Evolutionary conservation across 2,329 filamentous ascomycete genomes (phyloP), one percentile per base, ranked within the genome.

Genomic region (Ilyonectria sp.): DNA sequence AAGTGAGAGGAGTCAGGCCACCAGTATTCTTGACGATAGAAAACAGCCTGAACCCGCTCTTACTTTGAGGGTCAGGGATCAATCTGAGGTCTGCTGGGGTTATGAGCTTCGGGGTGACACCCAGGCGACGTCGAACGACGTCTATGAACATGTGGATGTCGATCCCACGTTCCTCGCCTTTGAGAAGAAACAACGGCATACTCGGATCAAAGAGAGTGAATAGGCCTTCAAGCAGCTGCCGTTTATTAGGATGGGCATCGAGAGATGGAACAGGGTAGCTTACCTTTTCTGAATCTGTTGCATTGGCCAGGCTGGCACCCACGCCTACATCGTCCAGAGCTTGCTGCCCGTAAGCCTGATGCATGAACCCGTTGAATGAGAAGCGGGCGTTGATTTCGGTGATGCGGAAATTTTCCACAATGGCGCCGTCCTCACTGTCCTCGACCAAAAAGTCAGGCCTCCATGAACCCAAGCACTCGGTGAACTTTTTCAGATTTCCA

Each of bases 361-460:
- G 72, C 69, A 81, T 63, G 31, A 78, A 80, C 0, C 79, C 80
- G 49, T 83, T 84, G 63, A 83, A 83, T 11, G 75, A 73, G 56
- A 83, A 84, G 0, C 82, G 77, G 1, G 80, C 81, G 54, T 84
- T 84, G 40, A 84, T 83, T 23, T 84, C 82, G 2, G 81, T 81
- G 6, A 84, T 78, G 7, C 75, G 63, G 29, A 75, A 80, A 15
- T 71, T 73, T 37, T 81, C 76, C 17, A 60, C 17, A 17, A 56
- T 65, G 1, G 63, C 43, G 2, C 52, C 44, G 2, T 37, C 61
- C 1, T 60, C 35, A 17, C 74, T 53, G 2, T 79, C 71, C 29
- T 81, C 80, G 1, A 83, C 74, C 1, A 84, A 66, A 54, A 83
- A 82, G 53, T 83, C 81, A 8, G 82, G 82, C 17, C 82, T 74